phyloP scores from a whole-genome alignment of 2,329 filamentous ascomycete species.

The Fusarium staphyleae region DNA sequence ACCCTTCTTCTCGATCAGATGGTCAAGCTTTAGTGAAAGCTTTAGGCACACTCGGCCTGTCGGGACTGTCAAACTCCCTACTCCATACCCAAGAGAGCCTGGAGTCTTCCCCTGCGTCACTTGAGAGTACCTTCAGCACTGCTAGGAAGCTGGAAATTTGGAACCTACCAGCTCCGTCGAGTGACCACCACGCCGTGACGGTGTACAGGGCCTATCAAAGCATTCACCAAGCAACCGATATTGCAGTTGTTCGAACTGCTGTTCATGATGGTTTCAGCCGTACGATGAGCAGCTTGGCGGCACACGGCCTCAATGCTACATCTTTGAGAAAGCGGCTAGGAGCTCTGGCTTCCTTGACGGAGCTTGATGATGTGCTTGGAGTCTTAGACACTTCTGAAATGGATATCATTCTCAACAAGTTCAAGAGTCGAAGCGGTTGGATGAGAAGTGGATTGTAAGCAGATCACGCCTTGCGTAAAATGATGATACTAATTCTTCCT shows the following conservation, averaged over 20 bases:
- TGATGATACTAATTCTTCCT: constrained; percentile 22
- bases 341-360: constrained; percentile 75
- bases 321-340: constrained; percentile 63
- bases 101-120: constrained; percentile 62
- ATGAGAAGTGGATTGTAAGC: constrained; percentile 81
- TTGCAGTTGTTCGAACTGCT: constrained; percentile 59
- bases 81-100: constrained; percentile 70
- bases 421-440: constrained; percentile 74
- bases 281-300: constrained; percentile 65
- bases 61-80: constrained; percentile 84
- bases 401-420: constrained; percentile 65
- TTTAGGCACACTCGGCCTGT: constrained; percentile 80
- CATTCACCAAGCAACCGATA: constrained; percentile 70
- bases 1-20: constrained; percentile 64
- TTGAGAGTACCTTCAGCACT: constrained; percentile 78
- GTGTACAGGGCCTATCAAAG: constrained; percentile 84
- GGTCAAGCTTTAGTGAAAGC: constrained; percentile 76
- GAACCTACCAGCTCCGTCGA: constrained; percentile 80
- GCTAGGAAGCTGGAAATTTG: constrained; percentile 87
- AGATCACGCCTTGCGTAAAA: neutral
- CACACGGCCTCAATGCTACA: constrained; percentile 57
- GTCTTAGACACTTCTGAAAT: constrained; percentile 67
- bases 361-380: constrained; percentile 79
- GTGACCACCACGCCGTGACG: constrained; percentile 69
- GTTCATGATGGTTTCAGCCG: constrained; percentile 69